Base-by-base conservation (phyloP, 2,329 filamentous ascomycete species). In the Cylindrodendrum hubeiense region DNA sequence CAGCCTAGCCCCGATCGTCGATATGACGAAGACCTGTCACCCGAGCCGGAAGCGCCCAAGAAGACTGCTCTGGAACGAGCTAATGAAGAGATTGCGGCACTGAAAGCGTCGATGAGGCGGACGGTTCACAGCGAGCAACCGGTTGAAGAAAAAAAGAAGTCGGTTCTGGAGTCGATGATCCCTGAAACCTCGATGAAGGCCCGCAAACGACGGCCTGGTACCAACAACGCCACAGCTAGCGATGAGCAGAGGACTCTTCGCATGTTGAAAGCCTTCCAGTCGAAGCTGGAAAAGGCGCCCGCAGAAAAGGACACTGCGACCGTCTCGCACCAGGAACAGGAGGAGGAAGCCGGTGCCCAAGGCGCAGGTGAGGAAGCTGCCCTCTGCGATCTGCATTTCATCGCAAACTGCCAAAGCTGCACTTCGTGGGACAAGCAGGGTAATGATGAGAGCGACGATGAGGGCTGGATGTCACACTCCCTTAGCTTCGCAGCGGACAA, bases 351-450 rank as follows among this genome's bases (percentile, higher is more conserved):
- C 19, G 71, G 41, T 4, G 55, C 69, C 76, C 66, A 66, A 19
- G 67, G 65, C 9, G 68, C 54, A 8, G 90, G 91, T 3, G 89
- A 92, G 41, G 93, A 97, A 77, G 90, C 89, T 3, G 86, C 86
- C 53, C 85, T 97, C 4, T 99, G 96, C 76, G 96, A 98, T 78
- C 82, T 99, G 37, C 96, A 99, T 78, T 99, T 98, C 79, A 97
- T 99, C 68, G 93, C 92, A 52, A 93, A 97, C 74, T 99, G 96
- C 79, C 94, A 97, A 77, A 97, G 94, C 47, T 98, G 96, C 79
- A 90, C 89, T 63, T 88, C 91, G 0, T 97, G 95, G 94, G 92
- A 97, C 74, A 86, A 90, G 71, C 85, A 84, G 43, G 88, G 85
- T 4, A 83, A 84, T 13, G 83, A 86, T 22, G 88, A 90, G 4